phyloP scores from a whole-genome alignment of 768 basidiomycete genomes.

The Amanita pallidorosea region DNA sequence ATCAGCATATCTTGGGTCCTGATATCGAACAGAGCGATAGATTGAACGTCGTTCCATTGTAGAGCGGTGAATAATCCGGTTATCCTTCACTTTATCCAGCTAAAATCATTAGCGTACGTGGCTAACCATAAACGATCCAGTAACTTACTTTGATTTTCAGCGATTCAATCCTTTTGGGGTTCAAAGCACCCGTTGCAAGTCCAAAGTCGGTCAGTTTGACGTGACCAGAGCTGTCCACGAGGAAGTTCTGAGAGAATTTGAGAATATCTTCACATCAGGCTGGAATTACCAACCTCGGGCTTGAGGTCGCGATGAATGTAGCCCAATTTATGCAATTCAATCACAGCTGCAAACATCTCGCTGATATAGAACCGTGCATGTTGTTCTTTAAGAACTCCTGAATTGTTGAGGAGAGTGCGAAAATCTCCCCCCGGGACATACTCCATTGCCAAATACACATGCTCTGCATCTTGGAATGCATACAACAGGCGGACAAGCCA shows the following conservation, averaged over 20 bases:
- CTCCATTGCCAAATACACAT: slow-evolving; percentile 98
- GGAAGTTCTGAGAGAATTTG: slow-evolving; percentile 63
- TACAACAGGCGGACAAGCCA: slow-evolving; percentile 95
- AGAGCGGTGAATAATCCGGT: slow-evolving; percentile 78
- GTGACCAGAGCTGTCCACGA: slow-evolving; percentile 91
- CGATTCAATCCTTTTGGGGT: slow-evolving; percentile 90
- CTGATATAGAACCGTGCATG: slow-evolving; percentile 95
- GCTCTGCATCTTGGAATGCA: slow-evolving; percentile 88
- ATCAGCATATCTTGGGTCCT: slow-evolving; percentile 90
- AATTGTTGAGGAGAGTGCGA: slow-evolving; percentile 93
- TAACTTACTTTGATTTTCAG: slow-evolving; percentile 74
- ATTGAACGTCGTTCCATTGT: slow-evolving; percentile 92
- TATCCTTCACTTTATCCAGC: slow-evolving; percentile 96
- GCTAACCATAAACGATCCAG: not conserved
- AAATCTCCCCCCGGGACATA: slow-evolving; percentile 99
- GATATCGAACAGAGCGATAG: slow-evolving; percentile 84
- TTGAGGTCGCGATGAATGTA: slow-evolving; percentile 98
- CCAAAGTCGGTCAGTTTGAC: slow-evolving; percentile 99
- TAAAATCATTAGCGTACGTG: slow-evolving; percentile 16
- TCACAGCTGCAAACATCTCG: slow-evolving; percentile 95
- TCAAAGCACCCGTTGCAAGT: slow-evolving; percentile 90
- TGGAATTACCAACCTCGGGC: slow-evolving; percentile 58
- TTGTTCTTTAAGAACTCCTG: slow-evolving; percentile 94
- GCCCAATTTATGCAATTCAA: slow-evolving; percentile 91
- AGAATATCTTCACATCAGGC: not conserved